Conservation (phyloP, 2,329 filamentous ascomycete genomes). For the Aspergillus sojae region DNA sequence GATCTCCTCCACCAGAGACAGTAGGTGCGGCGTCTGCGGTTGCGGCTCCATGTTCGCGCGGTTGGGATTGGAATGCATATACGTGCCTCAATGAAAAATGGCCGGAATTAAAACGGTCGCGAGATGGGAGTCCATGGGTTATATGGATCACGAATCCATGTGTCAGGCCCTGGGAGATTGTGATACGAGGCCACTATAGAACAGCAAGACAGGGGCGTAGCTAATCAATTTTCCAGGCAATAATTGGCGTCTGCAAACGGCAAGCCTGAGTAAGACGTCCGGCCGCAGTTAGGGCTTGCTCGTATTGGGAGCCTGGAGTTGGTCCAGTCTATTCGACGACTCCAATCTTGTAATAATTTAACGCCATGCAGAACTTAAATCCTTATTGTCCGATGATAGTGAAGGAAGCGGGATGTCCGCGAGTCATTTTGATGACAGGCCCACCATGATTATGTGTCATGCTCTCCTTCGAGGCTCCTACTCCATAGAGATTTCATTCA, state of each 20-base stretch:
- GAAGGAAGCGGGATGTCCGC: neutral
- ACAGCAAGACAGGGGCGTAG: neutral
- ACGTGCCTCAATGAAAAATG: neutral
- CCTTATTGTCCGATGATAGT: neutral
- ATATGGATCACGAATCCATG: neutral
- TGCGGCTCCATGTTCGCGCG: constrained; percentile 8
- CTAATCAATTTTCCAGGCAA: neutral
- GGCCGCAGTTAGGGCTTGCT: neutral
- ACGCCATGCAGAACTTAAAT: neutral
- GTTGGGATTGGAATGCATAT: constrained; percentile 7
- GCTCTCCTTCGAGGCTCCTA: neutral
- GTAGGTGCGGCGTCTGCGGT: neutral
- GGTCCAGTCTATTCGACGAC: neutral
- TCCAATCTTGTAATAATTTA: neutral
- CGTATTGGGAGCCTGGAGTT: neutral
- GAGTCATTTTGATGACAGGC: neutral
- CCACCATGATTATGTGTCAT: neutral
- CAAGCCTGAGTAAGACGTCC: neutral
- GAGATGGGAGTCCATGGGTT: neutral
- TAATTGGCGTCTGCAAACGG: neutral
- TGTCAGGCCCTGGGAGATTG: too few relatives aligned
- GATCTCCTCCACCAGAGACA: constrained; percentile 20
- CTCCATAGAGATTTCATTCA: neutral
- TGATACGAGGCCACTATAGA: neutral
- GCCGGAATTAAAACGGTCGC: neutral